Evolutionary conservation across 2,329 filamentous ascomycete species (phyloP), one percentile per base, ranked within the genome.

Genomic region (Parasarocladium wereldwijsianum): DNA sequence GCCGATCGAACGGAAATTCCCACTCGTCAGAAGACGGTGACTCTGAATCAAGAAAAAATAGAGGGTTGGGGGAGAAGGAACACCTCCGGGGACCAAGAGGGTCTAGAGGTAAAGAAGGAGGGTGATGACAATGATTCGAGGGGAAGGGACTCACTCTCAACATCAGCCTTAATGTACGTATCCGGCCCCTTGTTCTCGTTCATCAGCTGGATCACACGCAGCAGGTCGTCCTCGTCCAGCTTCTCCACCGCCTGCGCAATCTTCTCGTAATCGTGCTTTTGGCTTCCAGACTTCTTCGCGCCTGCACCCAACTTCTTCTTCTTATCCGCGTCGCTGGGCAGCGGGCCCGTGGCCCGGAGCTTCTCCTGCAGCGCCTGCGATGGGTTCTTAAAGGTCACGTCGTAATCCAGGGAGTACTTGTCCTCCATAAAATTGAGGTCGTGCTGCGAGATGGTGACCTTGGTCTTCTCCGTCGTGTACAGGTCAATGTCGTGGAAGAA

Each of bases 171-270:
- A 29, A 87, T 93, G 58, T 93, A 96, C 2, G 87, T 94, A 39
- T 93, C 85, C 5, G 83, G 72, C 2, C 73, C 76, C 65, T 96
- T 96, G 60, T 94, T 83, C 58, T 98, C 90, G 54, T 96, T 90
- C 38, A 98, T 87, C 71, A 98, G 78, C 60, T 96, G 87, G 36
- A 98, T 92, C 15, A 96, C 84, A 43, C 90, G 82, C 37, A 98
- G 64, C 24, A 98, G 62, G 46, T 96, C 87, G 41, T 98, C 90
- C 60, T 98, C 90, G 39, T 72, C 70, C 16, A 98, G 72, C 61
- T 83, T 85, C 51, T 87, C 76, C 34, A 98, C 63, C 0, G 79
- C 85, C 35, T 96, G 86, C 18, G 87, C 90, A 44, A 98, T 72
- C 65, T 93, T 96, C 62, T 98, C 90, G 64, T 93, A 90, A 54